Base-by-base conservation (phyloP, 1,284 basidiomycete genomes). In the Cutaneotrichosporon cutaneum region DNA sequence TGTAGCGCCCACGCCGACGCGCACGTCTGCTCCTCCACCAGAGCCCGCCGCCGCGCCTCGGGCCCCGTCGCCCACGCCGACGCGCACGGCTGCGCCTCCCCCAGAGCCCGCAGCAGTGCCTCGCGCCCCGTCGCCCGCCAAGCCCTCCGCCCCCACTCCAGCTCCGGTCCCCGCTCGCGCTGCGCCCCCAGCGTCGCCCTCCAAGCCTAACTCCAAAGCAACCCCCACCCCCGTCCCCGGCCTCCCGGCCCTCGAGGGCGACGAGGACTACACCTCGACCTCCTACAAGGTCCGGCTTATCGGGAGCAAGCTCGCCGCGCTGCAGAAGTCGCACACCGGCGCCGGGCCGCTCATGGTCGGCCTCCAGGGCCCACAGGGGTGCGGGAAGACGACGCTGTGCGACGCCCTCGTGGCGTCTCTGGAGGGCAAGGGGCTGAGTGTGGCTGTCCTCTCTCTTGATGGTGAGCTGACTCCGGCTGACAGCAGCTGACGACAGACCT, bases 261-360 rank as follows among this genome's bases (percentile, higher is more conserved):
- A 58, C 56, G 70, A 73, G 55, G 64, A 64, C 13, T 67, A 73
- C 64, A 32, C 69, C 0, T 74, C 71, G 0, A 76, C 74, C 0
- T 56, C 55, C 11, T 75, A 74, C 67, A 78, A 78, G 61, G 68
- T 68, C 1, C 66, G 74, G n/a, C 67, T 74, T 39, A 72, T 77
- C 11, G 67, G 70, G 13, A 58, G 69, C 16, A 71, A 70, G 55
- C 66, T 77, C 33, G 56, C 63, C 13, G 47, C 27, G 9, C 65
- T 73, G 54, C 65, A 72, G 9, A 61, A 68, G 27, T 47, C 21
- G 11, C 70, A 72, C 44, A 63, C 51, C 2, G 52, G 30, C 13
- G 70, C 63, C n/a, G 42, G 57, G 1, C 68, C 66, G 9, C 54
- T 67, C 27, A 65, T 69, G 62, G 63, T 67, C n/a, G 62, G 63